These are phyloP conservation scores for Backusella parvicylindrica DNA, from an alignment of 192 early-diverging fungal species.

Conservation along the genomic window DNA sequence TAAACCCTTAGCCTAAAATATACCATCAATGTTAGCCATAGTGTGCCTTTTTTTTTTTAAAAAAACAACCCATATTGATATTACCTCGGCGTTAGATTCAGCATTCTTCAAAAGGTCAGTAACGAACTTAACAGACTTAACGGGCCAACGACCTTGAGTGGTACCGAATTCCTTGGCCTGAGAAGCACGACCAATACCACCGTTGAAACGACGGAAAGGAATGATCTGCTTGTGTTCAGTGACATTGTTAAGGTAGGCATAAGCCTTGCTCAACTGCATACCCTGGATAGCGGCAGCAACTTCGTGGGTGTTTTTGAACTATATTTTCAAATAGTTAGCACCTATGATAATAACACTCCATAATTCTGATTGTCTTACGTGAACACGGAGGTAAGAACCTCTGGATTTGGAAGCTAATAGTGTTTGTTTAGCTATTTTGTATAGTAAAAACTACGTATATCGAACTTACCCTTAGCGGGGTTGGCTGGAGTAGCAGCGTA, in stretches of 20 bases:
- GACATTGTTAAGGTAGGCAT: slow-evolving; percentile 90
- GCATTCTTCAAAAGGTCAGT: slow-evolving; percentile 95
- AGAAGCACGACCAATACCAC: slow-evolving; percentile 94
- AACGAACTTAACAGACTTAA: slow-evolving; percentile 93
- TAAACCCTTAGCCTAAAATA: slow-evolving; percentile 79
- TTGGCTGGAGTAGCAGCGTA: slow-evolving; percentile 83
- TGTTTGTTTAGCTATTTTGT: not conserved
- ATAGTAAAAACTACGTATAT: not conserved
- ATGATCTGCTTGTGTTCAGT: slow-evolving; percentile 96
- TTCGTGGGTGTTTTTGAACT: slow-evolving; percentile 99
- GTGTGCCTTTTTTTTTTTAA: not conserved
- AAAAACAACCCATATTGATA: not conserved
- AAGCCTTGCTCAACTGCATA: slow-evolving; percentile 88
- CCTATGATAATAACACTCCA: not conserved
- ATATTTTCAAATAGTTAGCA: not conserved
- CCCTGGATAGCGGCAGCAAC: slow-evolving; percentile 91
- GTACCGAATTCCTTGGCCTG: slow-evolving; percentile 94
- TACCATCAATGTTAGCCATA: not conserved
- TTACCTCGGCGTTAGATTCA: slow-evolving; percentile 94
- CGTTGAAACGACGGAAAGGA: slow-evolving; percentile 96
- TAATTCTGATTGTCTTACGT: slow-evolving; percentile 23
- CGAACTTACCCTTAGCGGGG: slow-evolving; percentile 66
- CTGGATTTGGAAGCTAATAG: slow-evolving; percentile 68
- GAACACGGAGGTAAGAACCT: slow-evolving; percentile 80
- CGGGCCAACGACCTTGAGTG: slow-evolving; percentile 95